Percentiles rank a stretch among this genome's conserved stretches.
Evolutionary conservation across 495 filamentous ascomycete species (phyloP).

Genomic region (Penicillium pulvis): DNA sequence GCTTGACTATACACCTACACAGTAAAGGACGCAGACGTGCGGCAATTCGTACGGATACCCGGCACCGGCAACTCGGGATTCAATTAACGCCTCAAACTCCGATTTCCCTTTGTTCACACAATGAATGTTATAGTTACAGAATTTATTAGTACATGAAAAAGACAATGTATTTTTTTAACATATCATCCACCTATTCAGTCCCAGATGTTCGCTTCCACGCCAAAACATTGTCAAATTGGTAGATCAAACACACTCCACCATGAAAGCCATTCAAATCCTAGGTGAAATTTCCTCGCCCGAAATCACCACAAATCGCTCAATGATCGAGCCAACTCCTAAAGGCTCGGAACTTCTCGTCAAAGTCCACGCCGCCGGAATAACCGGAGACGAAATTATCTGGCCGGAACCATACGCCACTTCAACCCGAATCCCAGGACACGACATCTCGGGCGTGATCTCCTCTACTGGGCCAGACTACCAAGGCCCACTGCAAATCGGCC

Average conservation of each 20-base stretch:
- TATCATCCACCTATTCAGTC: not conserved
- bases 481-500: slow-evolving; percentile 4
- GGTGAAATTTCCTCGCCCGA: slow-evolving; percentile 9
- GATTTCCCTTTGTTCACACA: not conserved
- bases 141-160: not conserved
- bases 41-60: not conserved
- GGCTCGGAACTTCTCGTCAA: slow-evolving; percentile 8
- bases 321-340: slow-evolving; percentile 5
- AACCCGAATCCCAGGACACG: slow-evolving; percentile 16
- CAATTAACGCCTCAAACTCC: not conserved
- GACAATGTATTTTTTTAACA: no score
- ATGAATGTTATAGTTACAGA: not conserved
- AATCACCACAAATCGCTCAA: slow-evolving; percentile 7
- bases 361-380: slow-evolving; percentile 14
- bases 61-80: not conserved
- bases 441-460: slow-evolving; percentile 11
- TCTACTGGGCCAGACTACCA: slow-evolving; percentile 8
- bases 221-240: not conserved
- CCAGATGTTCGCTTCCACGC: not conserved
- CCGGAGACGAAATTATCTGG: slow-evolving; percentile 14
- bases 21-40: no score
- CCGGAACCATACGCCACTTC: slow-evolving; percentile 4
- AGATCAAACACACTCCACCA: not conserved
- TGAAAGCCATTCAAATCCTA: slow-evolving; percentile 18
- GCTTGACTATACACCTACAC: no score